phyloP scores from a whole-genome alignment of 1,139 yeast genomes.

The Kurtzmaniella quercitrusa region DNA sequence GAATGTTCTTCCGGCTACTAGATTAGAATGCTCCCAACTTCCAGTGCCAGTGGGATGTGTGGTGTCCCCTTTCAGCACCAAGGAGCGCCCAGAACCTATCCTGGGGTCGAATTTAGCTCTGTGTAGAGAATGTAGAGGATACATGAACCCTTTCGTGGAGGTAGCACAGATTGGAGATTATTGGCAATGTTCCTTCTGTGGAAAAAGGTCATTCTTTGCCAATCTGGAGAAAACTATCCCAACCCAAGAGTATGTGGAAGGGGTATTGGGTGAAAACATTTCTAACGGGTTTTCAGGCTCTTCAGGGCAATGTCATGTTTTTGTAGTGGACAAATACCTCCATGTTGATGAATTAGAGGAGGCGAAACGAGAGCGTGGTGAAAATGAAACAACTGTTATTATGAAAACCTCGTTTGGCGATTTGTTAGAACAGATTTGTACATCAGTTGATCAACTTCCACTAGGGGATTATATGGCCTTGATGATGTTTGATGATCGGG shows the following conservation, averaged over 20 bases:
- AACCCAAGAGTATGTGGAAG: slow-evolving; percentile 10
- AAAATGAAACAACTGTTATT: slow-evolving; percentile 3
- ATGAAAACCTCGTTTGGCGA: slow-evolving; percentile 12
- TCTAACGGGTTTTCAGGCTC: slow-evolving; percentile 27
- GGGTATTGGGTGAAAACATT: slow-evolving; percentile 22
- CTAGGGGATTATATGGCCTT: slow-evolving; percentile 20
- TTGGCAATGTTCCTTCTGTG: slow-evolving; percentile 42
- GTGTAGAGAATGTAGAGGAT: slow-evolving; percentile 26
- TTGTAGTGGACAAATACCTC: slow-evolving; percentile 29
- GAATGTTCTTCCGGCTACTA: slow-evolving; percentile 47
- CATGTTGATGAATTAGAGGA: slow-evolving; percentile 19
- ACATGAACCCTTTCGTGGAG: slow-evolving; percentile 26
- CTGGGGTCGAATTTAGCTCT: slow-evolving; percentile 12
- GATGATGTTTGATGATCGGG: slow-evolving; percentile 27
- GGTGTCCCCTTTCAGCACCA: slow-evolving; percentile 23
- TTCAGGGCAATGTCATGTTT: slow-evolving; percentile 14
- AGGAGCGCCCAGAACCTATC: slow-evolving; percentile 5
- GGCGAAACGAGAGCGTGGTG: neutral
- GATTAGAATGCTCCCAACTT: slow-evolving; percentile 30
- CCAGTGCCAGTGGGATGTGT: slow-evolving; percentile 38
- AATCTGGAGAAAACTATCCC: slow-evolving; percentile 12
- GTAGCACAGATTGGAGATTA: slow-evolving; percentile 18
- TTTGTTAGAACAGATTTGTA: slow-evolving; percentile 16
- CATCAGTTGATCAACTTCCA: slow-evolving; percentile 18
- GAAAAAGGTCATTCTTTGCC: slow-evolving; percentile 21